Conservation (phyloP, 768 basidiomycete genomes). For the Russula abietina region DNA sequence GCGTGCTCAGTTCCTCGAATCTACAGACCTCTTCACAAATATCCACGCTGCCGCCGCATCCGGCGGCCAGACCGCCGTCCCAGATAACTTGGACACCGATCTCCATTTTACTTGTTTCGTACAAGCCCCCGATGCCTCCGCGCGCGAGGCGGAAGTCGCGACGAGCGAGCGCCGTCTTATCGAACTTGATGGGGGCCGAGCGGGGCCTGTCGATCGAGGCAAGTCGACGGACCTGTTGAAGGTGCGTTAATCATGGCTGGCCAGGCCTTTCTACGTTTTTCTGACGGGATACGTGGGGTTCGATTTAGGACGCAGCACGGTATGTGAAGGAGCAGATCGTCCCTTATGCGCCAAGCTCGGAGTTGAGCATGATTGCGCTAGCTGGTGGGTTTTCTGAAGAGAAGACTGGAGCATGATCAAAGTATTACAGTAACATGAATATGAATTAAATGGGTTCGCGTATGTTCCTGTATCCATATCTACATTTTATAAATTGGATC, state of each 20-base stretch:
- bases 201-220: constrained; percentile 77
- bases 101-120: constrained; percentile 89
- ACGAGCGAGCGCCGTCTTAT: constrained; percentile 44
- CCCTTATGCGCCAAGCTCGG: constrained; percentile 43
- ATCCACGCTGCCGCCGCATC: constrained; percentile 71
- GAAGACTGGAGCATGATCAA: no score
- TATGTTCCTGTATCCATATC: no score
- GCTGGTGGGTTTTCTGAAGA: constrained; percentile 21
- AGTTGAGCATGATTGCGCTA: constrained; percentile 67
- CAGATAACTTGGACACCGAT: constrained; percentile 58
- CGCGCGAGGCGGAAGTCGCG: constrained; percentile 30
- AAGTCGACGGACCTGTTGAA: constrained; percentile 51
- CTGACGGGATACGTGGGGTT: no score
- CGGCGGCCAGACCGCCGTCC: constrained; percentile 62
- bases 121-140: constrained; percentile 46
- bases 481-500: neutral
- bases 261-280: no score
- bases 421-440: neutral
- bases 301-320: constrained; percentile 49
- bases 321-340: constrained; percentile 59
- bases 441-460: neutral
- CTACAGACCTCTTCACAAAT: constrained; percentile 65
- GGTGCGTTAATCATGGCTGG: constrained; percentile 32
- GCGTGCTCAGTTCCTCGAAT: constrained; percentile 68
- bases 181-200: constrained; percentile 78